Evolutionary conservation across 129 eudicot species (phyloP), one percentile per base, ranked within the genome.

Genomic region (Apium graveolens): DNA sequence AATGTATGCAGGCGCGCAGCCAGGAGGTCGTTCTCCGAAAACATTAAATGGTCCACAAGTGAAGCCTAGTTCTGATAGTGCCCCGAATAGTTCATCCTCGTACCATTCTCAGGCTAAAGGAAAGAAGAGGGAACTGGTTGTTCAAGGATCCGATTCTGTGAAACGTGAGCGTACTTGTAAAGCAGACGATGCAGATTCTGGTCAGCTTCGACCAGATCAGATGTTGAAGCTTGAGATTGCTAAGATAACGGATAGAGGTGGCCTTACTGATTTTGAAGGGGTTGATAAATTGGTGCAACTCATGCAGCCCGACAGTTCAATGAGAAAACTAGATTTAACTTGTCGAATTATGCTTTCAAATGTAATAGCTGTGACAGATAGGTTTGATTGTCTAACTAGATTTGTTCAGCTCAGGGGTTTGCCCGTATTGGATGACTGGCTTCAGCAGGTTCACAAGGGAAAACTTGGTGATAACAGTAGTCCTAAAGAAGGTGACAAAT

Each of bases 1-100:
- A 74, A 91, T 93, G 97, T 81, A 89, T 89, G 89, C 88, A 78
- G 81, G 92, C 49, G 83, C 76, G 69, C 94, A 86, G 85, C 78
- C 93, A 14, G 98, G 91, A 82, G 90, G 86, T 21, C 97, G 89
- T 65, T 91, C 98, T 55, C 98, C 97, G 31, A 95, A 90, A 82
- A 88, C 95, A 38, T 32, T 83, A 78, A 90, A 82, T 83, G 85
- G 87, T 77, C 21, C 96, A 32, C 98, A 88, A 34, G 46, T 85
- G 45, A 93, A 89, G 74, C 84, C 88, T 77, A 84, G 88, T 53
- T 84, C 96, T 21, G 98, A 93, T 72, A 88, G 75, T 78, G 82
- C 78, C 78, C 98, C 91, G 77, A 87, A 85, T 78, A 87, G 89
- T 84, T 85, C 86, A 29, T 76, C 85, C 35, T 78, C 91, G 2